phyloP scores from a whole-genome alignment of 352 stramenopile species.

The Detonula confervacea region DNA sequence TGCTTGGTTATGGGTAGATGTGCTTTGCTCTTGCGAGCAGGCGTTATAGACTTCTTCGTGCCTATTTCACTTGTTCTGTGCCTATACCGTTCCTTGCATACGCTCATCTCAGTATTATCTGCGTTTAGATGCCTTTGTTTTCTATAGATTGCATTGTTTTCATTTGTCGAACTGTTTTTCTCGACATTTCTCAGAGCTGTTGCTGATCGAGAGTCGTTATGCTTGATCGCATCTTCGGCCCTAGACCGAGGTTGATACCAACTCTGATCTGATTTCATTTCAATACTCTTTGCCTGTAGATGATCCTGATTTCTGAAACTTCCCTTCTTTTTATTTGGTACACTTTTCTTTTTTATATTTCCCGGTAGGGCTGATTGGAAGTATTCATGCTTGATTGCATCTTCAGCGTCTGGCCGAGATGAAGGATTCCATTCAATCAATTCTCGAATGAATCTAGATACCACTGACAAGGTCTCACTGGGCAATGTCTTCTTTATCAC shows the following conservation, averaged over 20 bases:
- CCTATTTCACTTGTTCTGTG: constrained; percentile 8
- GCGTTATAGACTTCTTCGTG: background rate
- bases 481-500: constrained; percentile 13
- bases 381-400: constrained; percentile 25
- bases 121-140: too few relatives aligned
- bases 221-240: constrained; percentile 22
- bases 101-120: background rate
- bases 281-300: background rate
- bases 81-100: background rate
- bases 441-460: constrained; percentile 24
- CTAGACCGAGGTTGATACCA: too few relatives aligned
- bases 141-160: background rate
- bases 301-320: background rate
- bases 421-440: constrained; percentile 48
- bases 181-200: background rate
- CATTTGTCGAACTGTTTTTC: background rate
- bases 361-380: constrained; percentile 3
- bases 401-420: constrained; percentile 18
- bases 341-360: background rate
- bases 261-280: too few relatives aligned
- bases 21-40: background rate
- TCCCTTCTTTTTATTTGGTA: background rate
- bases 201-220: constrained; percentile 25
- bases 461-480: constrained; percentile 5
- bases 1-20: background rate